These are phyloP conservation scores for Auricularia cornea DNA, from an alignment of 768 basidiomycete species.

Conservation along the genomic window DNA sequence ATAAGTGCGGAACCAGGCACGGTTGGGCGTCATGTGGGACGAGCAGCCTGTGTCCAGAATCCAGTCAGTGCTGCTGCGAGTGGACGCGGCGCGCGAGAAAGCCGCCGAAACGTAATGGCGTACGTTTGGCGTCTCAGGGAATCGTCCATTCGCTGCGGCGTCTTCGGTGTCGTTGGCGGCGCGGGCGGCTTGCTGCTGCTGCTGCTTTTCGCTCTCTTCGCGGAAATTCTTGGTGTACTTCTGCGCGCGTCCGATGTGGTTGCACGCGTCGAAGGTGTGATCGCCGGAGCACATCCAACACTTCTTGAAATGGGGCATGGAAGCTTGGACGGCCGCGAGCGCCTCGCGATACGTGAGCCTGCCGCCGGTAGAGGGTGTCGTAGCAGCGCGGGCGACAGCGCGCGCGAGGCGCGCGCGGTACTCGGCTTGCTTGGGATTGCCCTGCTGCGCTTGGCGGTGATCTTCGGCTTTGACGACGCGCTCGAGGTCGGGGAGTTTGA, in stretches of 20 bases:
- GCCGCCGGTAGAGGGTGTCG: background rate
- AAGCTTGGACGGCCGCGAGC: background rate
- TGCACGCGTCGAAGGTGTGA: background rate
- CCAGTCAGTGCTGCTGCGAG: slow-evolving; percentile 13
- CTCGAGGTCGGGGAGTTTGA: background rate
- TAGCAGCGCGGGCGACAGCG: background rate
- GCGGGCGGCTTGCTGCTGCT: background rate
- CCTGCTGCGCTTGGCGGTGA: background rate
- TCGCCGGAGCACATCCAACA: background rate
- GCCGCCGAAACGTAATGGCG: background rate
- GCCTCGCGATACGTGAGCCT: background rate
- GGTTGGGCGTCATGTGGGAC: slow-evolving; percentile 27
- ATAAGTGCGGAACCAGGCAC: slow-evolving; percentile 19
- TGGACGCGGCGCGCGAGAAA: background rate
- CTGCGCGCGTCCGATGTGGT: background rate
- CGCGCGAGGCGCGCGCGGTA: background rate
- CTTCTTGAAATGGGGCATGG: background rate
- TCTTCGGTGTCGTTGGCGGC: background rate
- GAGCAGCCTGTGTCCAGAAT: slow-evolving; percentile 27
- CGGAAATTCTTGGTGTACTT: background rate
- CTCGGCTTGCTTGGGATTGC: background rate
- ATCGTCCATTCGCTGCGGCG: background rate
- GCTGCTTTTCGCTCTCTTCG: background rate
- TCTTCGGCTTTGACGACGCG: background rate
- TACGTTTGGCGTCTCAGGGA: slow-evolving; percentile 1